These are phyloP conservation scores for Flaveria robusta DNA, from an alignment of 129 eudicot species.

Conservation along the genomic window DNA sequence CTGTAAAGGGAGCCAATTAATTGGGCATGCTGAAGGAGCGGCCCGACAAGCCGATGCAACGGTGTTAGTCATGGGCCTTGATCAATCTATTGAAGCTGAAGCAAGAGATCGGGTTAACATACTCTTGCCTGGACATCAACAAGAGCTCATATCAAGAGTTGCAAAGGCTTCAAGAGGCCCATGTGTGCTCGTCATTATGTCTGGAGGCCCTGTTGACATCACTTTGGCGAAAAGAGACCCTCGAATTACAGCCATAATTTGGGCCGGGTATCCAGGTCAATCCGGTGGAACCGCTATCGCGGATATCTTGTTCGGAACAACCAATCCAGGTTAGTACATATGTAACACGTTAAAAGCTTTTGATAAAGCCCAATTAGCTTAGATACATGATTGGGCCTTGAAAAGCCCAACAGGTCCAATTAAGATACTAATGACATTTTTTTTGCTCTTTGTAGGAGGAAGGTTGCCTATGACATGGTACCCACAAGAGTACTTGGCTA, in stretches of 20 bases:
- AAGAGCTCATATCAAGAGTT: conserved; percentile 74
- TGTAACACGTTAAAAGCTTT: neutral
- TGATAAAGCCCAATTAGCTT: neutral
- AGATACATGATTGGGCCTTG: neutral
- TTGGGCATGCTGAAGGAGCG: conserved; percentile 76
- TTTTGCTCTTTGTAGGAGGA: conserved; percentile 54
- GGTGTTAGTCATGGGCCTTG: conserved; percentile 79
- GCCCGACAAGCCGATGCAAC: conserved; percentile 92
- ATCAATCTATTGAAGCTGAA: conserved; percentile 87
- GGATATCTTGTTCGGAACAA: conserved; percentile 70
- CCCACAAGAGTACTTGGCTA: conserved; percentile 69
- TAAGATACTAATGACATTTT: neutral
- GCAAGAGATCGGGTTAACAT: conserved; percentile 56
- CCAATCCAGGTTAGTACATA: conserved; percentile 69
- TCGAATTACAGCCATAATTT: conserved; percentile 55
- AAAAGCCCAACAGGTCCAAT: neutral
- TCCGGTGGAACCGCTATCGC: conserved; percentile 92
- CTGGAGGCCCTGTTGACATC: conserved; percentile 85
- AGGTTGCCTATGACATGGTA: conserved; percentile 96
- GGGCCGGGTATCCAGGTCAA: conserved; percentile 99
- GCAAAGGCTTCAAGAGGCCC: conserved; percentile 87
- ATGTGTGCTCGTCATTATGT: conserved; percentile 67
- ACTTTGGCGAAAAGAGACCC: conserved; percentile 76
- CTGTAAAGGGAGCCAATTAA: conserved; percentile 47
- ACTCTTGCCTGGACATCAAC: conserved; percentile 87